Percentiles rank a stretch among this genome's conserved stretches.
Evolutionary conservation across 129 eudicot species (phyloP).

Genomic region (Escallonia herrerae): DNA sequence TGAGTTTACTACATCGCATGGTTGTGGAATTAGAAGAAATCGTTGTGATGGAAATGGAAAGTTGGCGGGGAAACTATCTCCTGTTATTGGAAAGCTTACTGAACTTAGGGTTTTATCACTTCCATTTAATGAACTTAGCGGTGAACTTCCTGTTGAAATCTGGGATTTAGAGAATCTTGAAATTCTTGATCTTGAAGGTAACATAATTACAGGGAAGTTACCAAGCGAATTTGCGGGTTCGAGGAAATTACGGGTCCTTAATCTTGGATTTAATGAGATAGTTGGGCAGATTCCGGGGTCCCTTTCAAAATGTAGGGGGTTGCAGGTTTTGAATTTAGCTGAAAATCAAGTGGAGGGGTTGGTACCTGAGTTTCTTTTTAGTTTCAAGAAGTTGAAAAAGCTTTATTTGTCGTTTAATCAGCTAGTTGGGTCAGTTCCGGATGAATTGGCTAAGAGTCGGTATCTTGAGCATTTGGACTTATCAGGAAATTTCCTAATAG

Average conservation of each 20-base stretch:
- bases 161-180: conserved; percentile 49
- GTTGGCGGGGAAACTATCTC: conserved; percentile 38
- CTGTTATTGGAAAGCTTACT: conserved; percentile 38
- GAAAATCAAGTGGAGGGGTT: conserved; percentile 37
- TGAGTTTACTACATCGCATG: conserved; percentile 14
- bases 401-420: conserved; percentile 47
- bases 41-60: conserved; percentile 31
- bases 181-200: conserved; percentile 73
- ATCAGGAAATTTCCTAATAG: conserved; percentile 37
- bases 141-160: conserved; percentile 51
- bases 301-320: conserved; percentile 32
- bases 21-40: conserved; percentile 36
- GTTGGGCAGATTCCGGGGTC: conserved; percentile 46
- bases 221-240: conserved; percentile 33
- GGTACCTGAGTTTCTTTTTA: conserved; percentile 48
- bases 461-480: conserved; percentile 55
- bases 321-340: conserved; percentile 38
- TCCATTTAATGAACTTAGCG: conserved; percentile 51
- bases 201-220: conserved; percentile 38
- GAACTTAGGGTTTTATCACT: conserved; percentile 59
- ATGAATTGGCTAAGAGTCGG: conserved; percentile 29
- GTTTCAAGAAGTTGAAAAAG: conserved; percentile 32
- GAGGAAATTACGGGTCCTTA: conserved; percentile 54
- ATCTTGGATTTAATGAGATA: conserved; percentile 43
- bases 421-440: conserved; percentile 33